Evolutionary conservation across 148 eudicot genomes (phyloP).

Genomic region (Amaranthus palmeri): DNA sequence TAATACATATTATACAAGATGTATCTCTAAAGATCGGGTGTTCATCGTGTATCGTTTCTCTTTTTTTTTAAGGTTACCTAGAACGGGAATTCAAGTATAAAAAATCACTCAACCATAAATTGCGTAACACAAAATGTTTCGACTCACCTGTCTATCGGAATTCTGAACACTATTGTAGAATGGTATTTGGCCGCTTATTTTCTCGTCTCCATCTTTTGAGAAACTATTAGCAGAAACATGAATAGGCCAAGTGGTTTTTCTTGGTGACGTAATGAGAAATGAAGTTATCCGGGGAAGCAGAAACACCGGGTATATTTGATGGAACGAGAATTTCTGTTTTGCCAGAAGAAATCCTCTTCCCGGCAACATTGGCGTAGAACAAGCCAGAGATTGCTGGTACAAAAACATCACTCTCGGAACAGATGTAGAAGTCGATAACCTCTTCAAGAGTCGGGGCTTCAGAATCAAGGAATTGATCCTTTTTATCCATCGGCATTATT

Average conservation of each 20-base stretch:
- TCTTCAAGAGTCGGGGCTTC: conserved; percentile 68
- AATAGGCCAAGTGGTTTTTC: conserved; percentile 87
- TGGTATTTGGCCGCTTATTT: neutral
- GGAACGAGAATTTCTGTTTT: conserved; percentile 87
- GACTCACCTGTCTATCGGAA: conserved; percentile 14
- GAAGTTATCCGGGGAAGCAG: conserved; percentile 51
- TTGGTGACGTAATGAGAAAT: conserved; percentile 66
- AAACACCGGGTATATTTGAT: conserved; percentile 36
- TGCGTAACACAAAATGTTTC: conserved; percentile 17
- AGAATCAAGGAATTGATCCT: conserved; percentile 53
- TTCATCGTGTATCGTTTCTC: neutral
- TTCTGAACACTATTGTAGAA: neutral
- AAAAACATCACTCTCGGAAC: conserved; percentile 76
- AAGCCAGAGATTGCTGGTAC: conserved; percentile 92
- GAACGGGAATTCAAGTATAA: conserved; percentile 21
- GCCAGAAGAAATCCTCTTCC: conserved; percentile 84
- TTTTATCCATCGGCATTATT: conserved; percentile 78
- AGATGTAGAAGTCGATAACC: conserved; percentile 74
- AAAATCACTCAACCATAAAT: conserved; percentile 18
- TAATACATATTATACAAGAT: conserved; percentile 25
- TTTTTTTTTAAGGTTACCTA: conserved; percentile 13
- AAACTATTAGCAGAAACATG: conserved; percentile 67
- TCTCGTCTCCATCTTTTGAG: neutral
- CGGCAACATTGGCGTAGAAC: conserved; percentile 89
- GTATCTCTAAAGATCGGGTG: conserved; percentile 17